Evolutionary conservation across 441 rosid genomes (phyloP), one percentile per base, ranked within the genome.

Genomic region (Pelargonium citronellum): DNA sequence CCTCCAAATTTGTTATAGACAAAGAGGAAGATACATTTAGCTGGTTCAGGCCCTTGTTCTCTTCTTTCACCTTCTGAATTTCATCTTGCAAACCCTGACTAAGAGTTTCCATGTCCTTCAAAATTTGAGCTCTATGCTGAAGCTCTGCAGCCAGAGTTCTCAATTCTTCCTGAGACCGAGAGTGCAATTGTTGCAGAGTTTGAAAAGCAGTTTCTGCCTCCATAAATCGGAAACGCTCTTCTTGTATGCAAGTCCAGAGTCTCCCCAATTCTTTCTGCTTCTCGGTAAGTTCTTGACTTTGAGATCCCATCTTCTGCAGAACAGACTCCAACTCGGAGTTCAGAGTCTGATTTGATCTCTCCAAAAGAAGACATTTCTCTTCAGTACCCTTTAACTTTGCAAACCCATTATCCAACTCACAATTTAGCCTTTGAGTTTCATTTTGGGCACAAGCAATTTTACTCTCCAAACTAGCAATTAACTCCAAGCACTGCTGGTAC

Each of bases 131-230:
- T 78, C 87, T 85, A 67, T 75, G 85, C 76, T 86, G 88, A 66
- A 94, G 85, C 77, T 87, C 93, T 16, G 73, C 73, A 19, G 82
- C 90, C 72, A 89, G 80, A 78, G 89, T 78, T 80, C 80, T 91
- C 69, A 94, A 83, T 77, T 94, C 99, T 77, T 89, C 96, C 83
- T 89, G 97, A 77, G 99, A 91, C 69, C 89, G 94, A 78, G 96
- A 86, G 75, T 91, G 96, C 80, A 94, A 78, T 73, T 91, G 89
- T 77, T 89, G 99, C 81, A 94, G 77, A 57, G 97, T 90, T 77
- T 94, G 99, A 79, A 94, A 91, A 65, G 99, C 96, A 4, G 99
- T 94, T 75, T 94, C 99, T 68, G 97, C 97, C 83, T 94, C 97
- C 79, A 86, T 15, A 17, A 91, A 91, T 27, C 91, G 87, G 74